Conservation (phyloP, 2,329 filamentous ascomycete species). For the Neofusicoccum kwambonambiense region DNA sequence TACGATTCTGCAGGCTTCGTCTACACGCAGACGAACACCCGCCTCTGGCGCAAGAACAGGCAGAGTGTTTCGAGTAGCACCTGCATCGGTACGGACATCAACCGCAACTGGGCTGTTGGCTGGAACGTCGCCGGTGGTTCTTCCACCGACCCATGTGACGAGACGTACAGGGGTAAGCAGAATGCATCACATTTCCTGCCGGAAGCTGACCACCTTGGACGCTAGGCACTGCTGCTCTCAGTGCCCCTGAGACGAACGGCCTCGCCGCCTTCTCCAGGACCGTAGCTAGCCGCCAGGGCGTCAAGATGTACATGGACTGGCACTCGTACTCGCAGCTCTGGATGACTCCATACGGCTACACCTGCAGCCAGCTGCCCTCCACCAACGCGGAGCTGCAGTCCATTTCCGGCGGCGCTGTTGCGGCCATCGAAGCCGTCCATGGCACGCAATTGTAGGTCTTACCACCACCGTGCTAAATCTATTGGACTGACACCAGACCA, state of each 20-base stretch:
- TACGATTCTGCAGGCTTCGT: constrained; percentile 30
- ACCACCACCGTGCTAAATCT: background rate
- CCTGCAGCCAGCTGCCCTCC: constrained; percentile 48
- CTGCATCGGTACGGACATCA: constrained; percentile 40
- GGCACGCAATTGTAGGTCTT: constrained; percentile 14
- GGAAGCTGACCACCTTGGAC: background rate
- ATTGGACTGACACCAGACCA: background rate
- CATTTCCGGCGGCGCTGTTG: constrained; percentile 50
- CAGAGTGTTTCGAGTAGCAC: constrained; percentile 29
- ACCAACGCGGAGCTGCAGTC: constrained; percentile 51
- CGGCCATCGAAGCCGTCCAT: constrained; percentile 53
- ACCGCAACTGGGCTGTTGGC: constrained; percentile 40
- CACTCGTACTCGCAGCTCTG: constrained; percentile 52
- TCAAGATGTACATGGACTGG: constrained; percentile 64
- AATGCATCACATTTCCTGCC: too few relatives aligned
- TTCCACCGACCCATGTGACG: constrained; percentile 35
- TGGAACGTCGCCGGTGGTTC: constrained; percentile 35
- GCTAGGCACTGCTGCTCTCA: constrained; percentile 38
- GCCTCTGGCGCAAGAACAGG: constrained; percentile 41
- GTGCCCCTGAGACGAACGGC: constrained; percentile 37
- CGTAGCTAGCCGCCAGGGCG: constrained; percentile 47
- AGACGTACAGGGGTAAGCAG: constrained; percentile 26
- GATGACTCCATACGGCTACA: constrained; percentile 55
- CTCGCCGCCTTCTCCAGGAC: constrained; percentile 50
- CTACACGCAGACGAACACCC: constrained; percentile 37